Conservation (phyloP, 768 basidiomycete genomes). For the Arthromyces matolae region DNA sequence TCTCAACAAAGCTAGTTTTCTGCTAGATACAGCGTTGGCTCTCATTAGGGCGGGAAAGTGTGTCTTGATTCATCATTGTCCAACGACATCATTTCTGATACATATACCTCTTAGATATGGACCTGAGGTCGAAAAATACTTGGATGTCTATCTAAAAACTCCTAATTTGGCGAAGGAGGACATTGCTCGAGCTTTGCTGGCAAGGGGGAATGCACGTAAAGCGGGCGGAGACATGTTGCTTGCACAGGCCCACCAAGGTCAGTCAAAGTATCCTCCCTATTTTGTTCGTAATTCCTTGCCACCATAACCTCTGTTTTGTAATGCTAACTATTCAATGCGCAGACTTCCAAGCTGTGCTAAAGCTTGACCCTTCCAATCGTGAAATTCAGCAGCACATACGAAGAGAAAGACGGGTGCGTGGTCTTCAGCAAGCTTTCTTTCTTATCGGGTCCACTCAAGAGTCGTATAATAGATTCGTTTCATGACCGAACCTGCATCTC, state of each 20-base stretch:
- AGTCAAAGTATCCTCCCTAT: conserved; percentile 18
- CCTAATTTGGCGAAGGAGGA: conserved; percentile 52
- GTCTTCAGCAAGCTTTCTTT: neutral
- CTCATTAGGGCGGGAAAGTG: conserved; percentile 50
- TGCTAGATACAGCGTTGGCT: conserved; percentile 46
- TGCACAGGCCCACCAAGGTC: conserved; percentile 58
- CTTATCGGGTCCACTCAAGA: neutral
- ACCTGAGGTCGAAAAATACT: conserved; percentile 57
- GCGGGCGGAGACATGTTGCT: conserved; percentile 51
- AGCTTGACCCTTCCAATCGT: conserved; percentile 56
- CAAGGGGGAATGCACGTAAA: conserved; percentile 57
- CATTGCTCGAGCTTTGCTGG: conserved; percentile 51
- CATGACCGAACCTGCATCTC: conserved; percentile 52
- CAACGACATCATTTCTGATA: neutral
- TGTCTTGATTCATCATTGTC: conserved; percentile 18
- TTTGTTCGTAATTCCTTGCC: too few relatives aligned
- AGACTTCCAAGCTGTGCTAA: conserved; percentile 61
- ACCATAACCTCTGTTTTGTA: neutral
- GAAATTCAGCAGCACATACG: conserved; percentile 50
- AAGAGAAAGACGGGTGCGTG: conserved; percentile 40
- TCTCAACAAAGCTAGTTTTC: conserved; percentile 44
- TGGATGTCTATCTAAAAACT: conserved; percentile 63
- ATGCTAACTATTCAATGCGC: neutral
- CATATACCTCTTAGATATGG: conserved; percentile 45
- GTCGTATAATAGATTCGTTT: conserved; percentile 43